Evolutionary conservation across 192 early-diverging fungal species (phyloP).

Genomic region (Podila horticola): DNA sequence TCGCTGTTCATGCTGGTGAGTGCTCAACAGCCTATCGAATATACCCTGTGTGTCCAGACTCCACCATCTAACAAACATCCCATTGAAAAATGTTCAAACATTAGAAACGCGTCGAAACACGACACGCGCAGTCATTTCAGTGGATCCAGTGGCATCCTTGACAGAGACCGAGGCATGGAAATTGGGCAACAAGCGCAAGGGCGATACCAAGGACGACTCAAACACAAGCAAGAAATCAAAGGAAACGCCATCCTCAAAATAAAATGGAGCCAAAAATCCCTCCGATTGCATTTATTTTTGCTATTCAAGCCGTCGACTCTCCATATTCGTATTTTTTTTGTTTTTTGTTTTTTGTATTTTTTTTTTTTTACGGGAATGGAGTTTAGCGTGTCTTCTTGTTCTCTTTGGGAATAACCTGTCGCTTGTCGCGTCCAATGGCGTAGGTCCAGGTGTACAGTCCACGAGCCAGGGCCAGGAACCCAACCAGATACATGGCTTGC

Average conservation of each 20-base stretch:
- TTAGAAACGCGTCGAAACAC: slow-evolving; percentile 64
- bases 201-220: slow-evolving; percentile 12
- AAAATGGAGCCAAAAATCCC: neutral
- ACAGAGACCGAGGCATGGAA: slow-evolving; percentile 56
- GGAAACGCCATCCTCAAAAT: neutral
- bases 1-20: slow-evolving; percentile 65
- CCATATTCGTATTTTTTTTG: too few species aligned
- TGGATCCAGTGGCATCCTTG: slow-evolving; percentile 50
- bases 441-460: slow-evolving; percentile 14
- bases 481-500: neutral
- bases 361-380: neutral
- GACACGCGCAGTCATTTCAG: slow-evolving; percentile 55
- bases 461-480: neutral
- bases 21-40: neutral
- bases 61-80: neutral
- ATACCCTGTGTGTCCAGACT: too few species aligned
- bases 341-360: neutral
- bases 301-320: neutral
- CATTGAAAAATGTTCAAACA: neutral
- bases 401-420: slow-evolving; percentile 7
- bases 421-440: slow-evolving; percentile 7
- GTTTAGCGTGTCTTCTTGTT: neutral
- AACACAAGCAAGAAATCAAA: slow-evolving; percentile 9
- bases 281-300: neutral
- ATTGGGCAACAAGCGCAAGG: slow-evolving; percentile 48